Conservation (phyloP, 2,329 filamentous ascomycete species). For the Colletotrichum gloeosporioides region DNA sequence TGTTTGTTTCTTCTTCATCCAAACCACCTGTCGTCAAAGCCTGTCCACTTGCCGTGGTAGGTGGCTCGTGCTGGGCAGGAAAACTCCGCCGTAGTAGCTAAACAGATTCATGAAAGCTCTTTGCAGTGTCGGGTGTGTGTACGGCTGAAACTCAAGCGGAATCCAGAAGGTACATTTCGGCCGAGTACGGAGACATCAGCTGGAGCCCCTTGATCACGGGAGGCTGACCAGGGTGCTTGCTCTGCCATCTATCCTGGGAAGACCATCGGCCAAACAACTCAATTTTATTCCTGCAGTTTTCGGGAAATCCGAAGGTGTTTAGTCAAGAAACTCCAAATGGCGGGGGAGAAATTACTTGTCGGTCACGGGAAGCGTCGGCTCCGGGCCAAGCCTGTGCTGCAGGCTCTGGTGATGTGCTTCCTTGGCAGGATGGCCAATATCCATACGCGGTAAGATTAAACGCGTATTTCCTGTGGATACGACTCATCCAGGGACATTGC, state of each 20-base stretch:
- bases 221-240: background rate
- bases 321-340: background rate
- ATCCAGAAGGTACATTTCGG: background rate
- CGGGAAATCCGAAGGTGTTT: background rate
- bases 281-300: background rate
- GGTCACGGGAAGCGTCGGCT: background rate
- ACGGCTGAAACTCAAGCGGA: background rate
- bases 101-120: background rate
- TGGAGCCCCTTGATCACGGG: background rate
- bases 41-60: background rate
- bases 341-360: background rate
- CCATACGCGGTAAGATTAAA: background rate
- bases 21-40: background rate
- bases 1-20: background rate
- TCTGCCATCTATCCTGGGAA: background rate
- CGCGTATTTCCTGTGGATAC: background rate
- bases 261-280: background rate
- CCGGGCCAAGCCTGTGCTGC: background rate
- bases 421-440: background rate
- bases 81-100: background rate
- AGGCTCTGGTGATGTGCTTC: background rate
- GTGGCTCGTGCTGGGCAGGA: background rate
- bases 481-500: background rate
- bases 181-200: background rate
- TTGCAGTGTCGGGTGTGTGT: background rate